phyloP scores from a whole-genome alignment of 208 protist genomes.

The Angomonas ambiguus region DNA sequence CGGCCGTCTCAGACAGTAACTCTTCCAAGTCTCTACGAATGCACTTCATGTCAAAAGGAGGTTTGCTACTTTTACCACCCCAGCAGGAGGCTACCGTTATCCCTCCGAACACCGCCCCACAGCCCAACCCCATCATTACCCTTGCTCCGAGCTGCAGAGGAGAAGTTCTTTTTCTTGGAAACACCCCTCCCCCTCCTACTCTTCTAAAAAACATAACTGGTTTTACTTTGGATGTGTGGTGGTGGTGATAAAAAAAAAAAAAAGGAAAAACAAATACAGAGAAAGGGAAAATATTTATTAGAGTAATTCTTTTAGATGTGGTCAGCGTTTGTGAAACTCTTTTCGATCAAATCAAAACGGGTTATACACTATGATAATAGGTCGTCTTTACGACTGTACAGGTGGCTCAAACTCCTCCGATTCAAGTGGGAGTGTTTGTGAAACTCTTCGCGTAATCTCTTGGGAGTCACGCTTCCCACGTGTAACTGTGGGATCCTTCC shows the following conservation, averaged over 20 bases:
- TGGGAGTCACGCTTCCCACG: background rate
- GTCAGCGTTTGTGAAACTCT: too few species aligned
- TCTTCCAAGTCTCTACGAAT: constrained; percentile 27
- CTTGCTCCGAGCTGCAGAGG: background rate
- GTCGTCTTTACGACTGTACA: too few species aligned
- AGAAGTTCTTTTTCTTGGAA: background rate
- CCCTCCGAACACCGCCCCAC: constrained; percentile 8
- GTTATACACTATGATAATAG: too few species aligned
- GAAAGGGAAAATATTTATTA: background rate
- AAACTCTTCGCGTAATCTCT: background rate
- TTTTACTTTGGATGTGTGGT: background rate
- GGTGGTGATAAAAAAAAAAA: background rate
- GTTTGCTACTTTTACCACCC: constrained; percentile 1
- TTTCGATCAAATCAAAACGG: too few species aligned
- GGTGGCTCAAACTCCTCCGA: background rate
- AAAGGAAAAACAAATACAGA: background rate
- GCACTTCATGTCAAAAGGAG: constrained; percentile 24
- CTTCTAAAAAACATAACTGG: background rate
- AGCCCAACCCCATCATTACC: background rate
- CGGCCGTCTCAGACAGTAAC: constrained; percentile 12
- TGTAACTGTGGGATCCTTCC: background rate
- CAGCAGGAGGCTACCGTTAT: constrained; percentile 15
- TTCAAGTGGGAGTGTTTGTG: background rate
- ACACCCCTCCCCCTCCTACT: background rate
- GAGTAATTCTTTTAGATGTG: too few species aligned